Evolutionary conservation across 2,329 filamentous ascomycete species (phyloP), one percentile per base, ranked within the genome.

Genomic region (Fusarium temperatum): DNA sequence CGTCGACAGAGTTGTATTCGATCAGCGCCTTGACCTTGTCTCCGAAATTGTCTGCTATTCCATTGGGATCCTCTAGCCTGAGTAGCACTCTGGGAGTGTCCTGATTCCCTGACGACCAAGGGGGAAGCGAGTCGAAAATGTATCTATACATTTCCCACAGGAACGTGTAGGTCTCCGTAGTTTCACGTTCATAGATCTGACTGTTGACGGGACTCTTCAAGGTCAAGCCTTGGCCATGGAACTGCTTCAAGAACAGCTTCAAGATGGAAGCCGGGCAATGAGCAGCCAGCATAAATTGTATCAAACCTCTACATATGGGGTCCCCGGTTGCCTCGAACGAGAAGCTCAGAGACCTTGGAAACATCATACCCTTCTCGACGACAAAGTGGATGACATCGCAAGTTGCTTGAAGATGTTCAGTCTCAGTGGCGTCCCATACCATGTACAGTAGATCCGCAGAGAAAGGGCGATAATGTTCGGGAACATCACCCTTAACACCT

Each of bases 301-400:
- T 30, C 47, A 50, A 50, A 30, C 10, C 1, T 17, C 6, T 12
- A 12, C 3, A 3, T 10, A 0, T 5, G n/a, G 20, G 45, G 3
- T 7, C 1, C 45, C 5, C 1, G 5, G 4, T 12, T 30, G 7
- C 3, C 3, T 30, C 0, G 8, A 6, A 11, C 45, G 45, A 30
- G 14, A 17, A n/a, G 10, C 8, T 3, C 15, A 17, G 14, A 48
- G 2, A 8, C 4, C 4, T 17, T 12, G 47, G 47, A 30, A 32
- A 50, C 47, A 18, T 13, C 28, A 50, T n/a, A 2, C 47, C 47
- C 15, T 18, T n/a, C 7, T 18, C 47, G 15, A 32, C 47, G 15
- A 50, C 8, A 22, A 50, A 50, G 47, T 50, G 28, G 28, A 50
- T 50, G 28, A n/a, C 22, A 50, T 50, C 47, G 28, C 28, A 50